phyloP scores from a whole-genome alignment of 345 rosid genomes.

The Syzygium grande region DNA sequence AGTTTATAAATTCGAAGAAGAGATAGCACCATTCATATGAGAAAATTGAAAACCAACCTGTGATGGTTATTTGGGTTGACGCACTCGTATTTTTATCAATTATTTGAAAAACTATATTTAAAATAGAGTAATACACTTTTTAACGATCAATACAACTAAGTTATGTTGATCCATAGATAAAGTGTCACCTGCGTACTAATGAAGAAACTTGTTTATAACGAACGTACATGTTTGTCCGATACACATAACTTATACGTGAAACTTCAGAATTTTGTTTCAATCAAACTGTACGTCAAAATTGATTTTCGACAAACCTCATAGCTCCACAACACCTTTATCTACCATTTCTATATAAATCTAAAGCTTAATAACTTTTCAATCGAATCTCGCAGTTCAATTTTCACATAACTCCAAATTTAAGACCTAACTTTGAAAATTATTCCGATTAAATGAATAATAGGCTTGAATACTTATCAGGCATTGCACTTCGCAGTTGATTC shows the following conservation, averaged over 20 bases:
- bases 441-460: not conserved
- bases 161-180: accelerated
- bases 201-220: too few species aligned
- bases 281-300: not conserved
- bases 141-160: not conserved
- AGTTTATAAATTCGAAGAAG: not conserved
- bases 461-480: not conserved
- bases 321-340: not conserved
- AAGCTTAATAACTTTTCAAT: not conserved
- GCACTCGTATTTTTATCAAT: not conserved
- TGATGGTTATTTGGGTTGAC: not conserved
- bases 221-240: not conserved
- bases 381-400: not conserved
- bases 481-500: not conserved
- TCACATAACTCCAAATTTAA: not conserved
- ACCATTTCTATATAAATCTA: not conserved
- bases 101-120: too few species aligned
- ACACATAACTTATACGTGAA: accelerated
- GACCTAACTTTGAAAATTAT: not conserved
- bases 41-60: not conserved
- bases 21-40: not conserved
- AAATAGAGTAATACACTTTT: not conserved
- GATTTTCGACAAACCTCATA: not conserved
- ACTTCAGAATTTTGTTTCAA: not conserved
- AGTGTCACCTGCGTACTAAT: not conserved